These are phyloP conservation scores for Eucalyptus cloeziana DNA, from an alignment of 345 rosid genomes.

Conservation along the genomic window DNA sequence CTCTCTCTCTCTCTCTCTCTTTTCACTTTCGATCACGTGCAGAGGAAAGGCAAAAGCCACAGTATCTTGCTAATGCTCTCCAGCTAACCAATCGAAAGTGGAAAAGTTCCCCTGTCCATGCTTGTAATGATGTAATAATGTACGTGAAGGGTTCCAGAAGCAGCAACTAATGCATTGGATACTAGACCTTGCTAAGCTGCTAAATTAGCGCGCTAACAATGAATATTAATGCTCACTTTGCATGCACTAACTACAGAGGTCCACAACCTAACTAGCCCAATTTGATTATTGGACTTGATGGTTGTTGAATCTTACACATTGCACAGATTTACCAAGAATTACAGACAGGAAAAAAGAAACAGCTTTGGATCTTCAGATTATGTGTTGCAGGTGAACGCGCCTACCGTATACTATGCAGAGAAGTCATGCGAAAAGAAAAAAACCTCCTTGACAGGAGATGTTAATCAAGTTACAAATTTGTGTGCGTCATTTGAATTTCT, in stretches of 20 bases:
- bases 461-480: neutral
- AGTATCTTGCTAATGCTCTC: neutral
- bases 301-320: neutral
- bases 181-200: neutral
- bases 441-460: neutral
- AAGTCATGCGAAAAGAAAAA: neutral
- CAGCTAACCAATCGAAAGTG: neutral
- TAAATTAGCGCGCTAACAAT: neutral
- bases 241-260: neutral
- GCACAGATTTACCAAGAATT: neutral
- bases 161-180: neutral
- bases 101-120: neutral
- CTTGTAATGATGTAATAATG: neutral
- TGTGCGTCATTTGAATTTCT: neutral
- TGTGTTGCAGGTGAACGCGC: neutral
- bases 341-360: neutral
- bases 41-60: neutral
- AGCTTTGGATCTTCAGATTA: neutral
- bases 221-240: neutral
- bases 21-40: neutral
- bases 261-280: neutral
- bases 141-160: neutral
- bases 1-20: rapidly evolving
- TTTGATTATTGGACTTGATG: neutral
- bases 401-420: neutral